A percentile compares a stretch with the other conserved stretches of the same genome.
Evolutionary conservation across 768 basidiomycete species (phyloP).

Genomic region (Udeniomyces megalosporus): DNA sequence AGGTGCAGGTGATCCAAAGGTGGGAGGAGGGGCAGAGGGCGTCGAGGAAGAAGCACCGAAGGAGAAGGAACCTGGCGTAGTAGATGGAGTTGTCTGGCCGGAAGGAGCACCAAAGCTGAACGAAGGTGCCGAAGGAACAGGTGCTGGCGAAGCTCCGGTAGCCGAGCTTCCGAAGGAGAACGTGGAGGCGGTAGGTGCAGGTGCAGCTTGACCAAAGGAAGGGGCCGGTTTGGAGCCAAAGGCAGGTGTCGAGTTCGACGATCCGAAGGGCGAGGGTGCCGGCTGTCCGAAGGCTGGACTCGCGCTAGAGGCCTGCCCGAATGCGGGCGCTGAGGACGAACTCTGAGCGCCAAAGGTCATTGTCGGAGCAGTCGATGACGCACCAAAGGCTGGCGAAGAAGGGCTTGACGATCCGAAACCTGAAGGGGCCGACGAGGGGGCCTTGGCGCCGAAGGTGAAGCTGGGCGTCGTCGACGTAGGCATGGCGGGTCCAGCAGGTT

Average conservation of each 20-base stretch:
- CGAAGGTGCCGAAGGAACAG: background rate
- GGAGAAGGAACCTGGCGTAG: background rate
- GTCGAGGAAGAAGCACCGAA: constrained; percentile 1
- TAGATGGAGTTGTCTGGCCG: background rate
- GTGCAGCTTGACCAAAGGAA: background rate
- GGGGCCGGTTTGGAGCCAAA: background rate
- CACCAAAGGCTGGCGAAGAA: background rate
- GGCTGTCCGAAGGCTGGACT: background rate
- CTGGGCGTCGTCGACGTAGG: too few species aligned
- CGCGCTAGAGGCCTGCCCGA: background rate
- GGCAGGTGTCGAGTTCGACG: background rate
- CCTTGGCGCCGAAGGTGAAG: too few species aligned
- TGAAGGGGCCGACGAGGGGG: too few species aligned
- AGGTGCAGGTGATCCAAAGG: background rate
- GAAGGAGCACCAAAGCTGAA: background rate
- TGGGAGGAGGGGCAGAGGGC: background rate
- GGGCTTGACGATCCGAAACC: background rate
- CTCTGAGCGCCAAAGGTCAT: background rate
- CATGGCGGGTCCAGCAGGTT: too few species aligned
- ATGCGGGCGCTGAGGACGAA: background rate
- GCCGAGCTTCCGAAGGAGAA: too few species aligned
- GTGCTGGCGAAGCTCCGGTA: background rate
- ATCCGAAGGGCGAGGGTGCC: too few species aligned
- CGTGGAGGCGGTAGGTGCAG: background rate
- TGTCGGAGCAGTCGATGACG: too few species aligned